Evolutionary conservation across 2,329 filamentous ascomycete genomes (phyloP).

Genomic region (Camptophora hylomeconis): DNA sequence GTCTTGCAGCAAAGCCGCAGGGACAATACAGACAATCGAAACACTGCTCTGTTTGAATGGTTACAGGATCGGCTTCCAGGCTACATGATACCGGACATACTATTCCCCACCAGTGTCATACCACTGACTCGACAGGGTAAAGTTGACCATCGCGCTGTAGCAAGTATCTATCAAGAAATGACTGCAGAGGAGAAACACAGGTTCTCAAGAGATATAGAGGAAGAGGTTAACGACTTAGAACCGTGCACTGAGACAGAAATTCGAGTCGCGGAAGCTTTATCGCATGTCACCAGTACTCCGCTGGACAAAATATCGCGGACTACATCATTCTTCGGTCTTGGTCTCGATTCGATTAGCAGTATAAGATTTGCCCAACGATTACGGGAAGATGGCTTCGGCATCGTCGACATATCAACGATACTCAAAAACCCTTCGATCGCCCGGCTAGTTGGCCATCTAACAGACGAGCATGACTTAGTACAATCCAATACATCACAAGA

Average conservation of each 20-base stretch:
- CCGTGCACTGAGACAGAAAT: constrained; percentile 45
- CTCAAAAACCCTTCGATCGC: constrained; percentile 56
- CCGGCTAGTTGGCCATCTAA: constrained; percentile 34
- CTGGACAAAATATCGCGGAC: constrained; percentile 41
- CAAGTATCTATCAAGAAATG: constrained; percentile 35
- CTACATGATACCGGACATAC: constrained; percentile 68
- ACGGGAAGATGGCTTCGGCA: constrained; percentile 29
- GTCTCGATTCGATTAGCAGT: constrained; percentile 71
- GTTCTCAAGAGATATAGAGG: constrained; percentile 21
- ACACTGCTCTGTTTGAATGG: constrained; percentile 38
- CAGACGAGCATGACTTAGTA: background rate
- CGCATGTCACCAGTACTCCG: constrained; percentile 35
- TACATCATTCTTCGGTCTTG: constrained; percentile 64
- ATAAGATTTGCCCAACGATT: constrained; percentile 55
- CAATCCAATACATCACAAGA: background rate
- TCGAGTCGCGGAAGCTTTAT: constrained; percentile 42
- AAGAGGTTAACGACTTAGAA: constrained; percentile 21
- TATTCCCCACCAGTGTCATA: constrained; percentile 56
- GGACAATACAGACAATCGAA: constrained; percentile 8
- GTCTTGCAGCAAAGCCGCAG: constrained; percentile 29
- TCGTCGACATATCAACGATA: constrained; percentile 54
- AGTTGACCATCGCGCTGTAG: constrained; percentile 48
- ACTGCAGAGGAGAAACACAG: constrained; percentile 32
- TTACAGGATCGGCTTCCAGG: constrained; percentile 46
- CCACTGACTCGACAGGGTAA: constrained; percentile 67